Conservation (phyloP, 164 flowering plant genomes). For the Tetrastigma voinierianum region DNA sequence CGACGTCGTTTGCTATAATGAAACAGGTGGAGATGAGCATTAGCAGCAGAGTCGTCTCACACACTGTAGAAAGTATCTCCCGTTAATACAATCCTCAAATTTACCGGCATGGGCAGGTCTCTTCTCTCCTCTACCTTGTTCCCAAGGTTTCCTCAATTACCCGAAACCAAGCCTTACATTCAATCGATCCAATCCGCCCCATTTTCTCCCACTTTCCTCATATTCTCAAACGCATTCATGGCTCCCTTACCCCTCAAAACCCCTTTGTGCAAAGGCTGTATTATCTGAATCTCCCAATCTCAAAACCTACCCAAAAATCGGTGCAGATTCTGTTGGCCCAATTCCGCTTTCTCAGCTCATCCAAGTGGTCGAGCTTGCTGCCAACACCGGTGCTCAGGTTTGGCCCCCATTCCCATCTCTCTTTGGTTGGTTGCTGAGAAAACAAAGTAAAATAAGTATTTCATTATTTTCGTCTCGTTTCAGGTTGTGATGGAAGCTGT, state of each 20-base stretch:
- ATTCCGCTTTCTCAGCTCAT: slow-evolving; percentile 62
- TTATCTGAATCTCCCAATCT: slow-evolving; percentile 42
- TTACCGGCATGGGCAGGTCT: not conserved
- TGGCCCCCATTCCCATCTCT: not conserved
- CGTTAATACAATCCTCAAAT: too few relatives aligned
- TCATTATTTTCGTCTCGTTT: not conserved
- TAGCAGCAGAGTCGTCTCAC: too few relatives aligned
- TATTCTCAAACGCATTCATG: too few relatives aligned
- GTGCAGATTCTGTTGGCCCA: slow-evolving; percentile 73
- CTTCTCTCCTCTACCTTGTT: slow-evolving; percentile 15
- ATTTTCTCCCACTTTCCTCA: slow-evolving; percentile 1
- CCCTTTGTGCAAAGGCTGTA: slow-evolving; percentile 34
- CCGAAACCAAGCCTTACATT: slow-evolving; percentile 2
- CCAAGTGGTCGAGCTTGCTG: slow-evolving; percentile 68
- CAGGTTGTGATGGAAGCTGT: slow-evolving; percentile 97
- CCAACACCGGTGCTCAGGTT: slow-evolving; percentile 87
- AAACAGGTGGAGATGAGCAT: too few relatives aligned
- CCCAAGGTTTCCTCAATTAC: slow-evolving; percentile 11
- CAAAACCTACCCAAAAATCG: slow-evolving; percentile 48
- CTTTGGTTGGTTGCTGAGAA: not conserved
- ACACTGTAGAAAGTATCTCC: too few relatives aligned
- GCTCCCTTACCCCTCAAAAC: not conserved
- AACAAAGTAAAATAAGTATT: not conserved
- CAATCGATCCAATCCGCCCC: slow-evolving; percentile 2
- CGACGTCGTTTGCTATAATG: too few relatives aligned